A percentile compares a stretch with the other conserved stretches of the same genome.
Conservation (phyloP, 2,329 filamentous ascomycete genomes). For the Dactylellina cionopaga region DNA sequence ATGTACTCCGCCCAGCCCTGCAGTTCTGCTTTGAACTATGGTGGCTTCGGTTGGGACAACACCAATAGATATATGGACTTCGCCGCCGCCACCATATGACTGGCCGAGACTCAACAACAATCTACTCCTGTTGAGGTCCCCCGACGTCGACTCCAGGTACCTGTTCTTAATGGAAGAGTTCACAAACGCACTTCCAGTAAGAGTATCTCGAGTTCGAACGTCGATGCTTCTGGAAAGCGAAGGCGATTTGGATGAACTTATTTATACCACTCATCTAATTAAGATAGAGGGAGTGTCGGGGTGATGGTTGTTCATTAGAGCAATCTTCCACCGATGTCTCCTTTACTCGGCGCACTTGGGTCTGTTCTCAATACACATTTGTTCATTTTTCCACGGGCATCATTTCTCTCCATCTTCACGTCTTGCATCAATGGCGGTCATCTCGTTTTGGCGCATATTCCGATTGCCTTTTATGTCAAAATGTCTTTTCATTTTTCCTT, state of each 20-base stretch:
- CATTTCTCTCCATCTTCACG: conserved; percentile 22
- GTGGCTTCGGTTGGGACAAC: conserved; percentile 81
- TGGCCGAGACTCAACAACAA: conserved; percentile 47
- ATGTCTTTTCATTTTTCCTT: conserved; percentile 39
- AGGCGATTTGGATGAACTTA: conserved; percentile 54
- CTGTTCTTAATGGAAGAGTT: conserved; percentile 43
- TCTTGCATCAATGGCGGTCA: conserved; percentile 51
- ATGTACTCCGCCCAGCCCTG: conserved; percentile 73
- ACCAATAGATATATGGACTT: conserved; percentile 52
- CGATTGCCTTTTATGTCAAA: conserved; percentile 51
- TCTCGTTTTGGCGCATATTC: conserved; percentile 52
- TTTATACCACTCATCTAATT: conserved; percentile 53
- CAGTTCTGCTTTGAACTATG: conserved; percentile 79
- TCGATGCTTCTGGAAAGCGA: conserved; percentile 53
- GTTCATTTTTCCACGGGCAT: conserved; percentile 26
- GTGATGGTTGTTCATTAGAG: conserved; percentile 12
- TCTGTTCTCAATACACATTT: conserved; percentile 40
- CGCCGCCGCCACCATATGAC: conserved; percentile 50
- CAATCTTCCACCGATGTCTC: neutral
- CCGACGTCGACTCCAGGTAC: conserved; percentile 48
- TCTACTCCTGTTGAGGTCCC: conserved; percentile 50
- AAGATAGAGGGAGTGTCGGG: conserved; percentile 29
- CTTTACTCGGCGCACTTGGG: conserved; percentile 52
- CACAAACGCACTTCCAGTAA: conserved; percentile 48
- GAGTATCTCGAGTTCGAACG: conserved; percentile 42